These are phyloP conservation scores for Aspergillus cejpii DNA, from an alignment of 2,329 filamentous ascomycete species.

Conservation along the genomic window DNA sequence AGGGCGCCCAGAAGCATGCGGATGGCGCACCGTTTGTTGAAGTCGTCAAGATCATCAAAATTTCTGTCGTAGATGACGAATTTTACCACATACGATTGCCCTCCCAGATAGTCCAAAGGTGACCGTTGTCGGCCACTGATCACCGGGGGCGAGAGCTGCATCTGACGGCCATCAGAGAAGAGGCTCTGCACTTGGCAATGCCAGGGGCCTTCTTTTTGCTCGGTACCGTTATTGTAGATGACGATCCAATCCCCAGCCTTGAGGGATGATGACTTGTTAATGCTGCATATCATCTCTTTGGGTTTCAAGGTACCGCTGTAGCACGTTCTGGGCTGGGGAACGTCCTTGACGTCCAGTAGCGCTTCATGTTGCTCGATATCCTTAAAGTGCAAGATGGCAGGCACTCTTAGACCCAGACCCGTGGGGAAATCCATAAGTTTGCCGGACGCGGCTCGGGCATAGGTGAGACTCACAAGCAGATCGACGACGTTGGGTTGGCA, in stretches of 20 bases:
- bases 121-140: neutral
- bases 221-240: conserved; percentile 20
- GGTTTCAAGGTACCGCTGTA: conserved; percentile 6
- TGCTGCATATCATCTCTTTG: conserved; percentile 39
- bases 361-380: neutral
- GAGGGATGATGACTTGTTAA: conserved; percentile 33
- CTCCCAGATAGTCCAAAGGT: neutral
- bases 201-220: conserved; percentile 18
- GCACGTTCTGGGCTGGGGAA: too few relatives aligned
- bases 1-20: conserved; percentile 35
- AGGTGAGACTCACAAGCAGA: conserved; percentile 75
- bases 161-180: conserved; percentile 37
- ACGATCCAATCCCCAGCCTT: conserved; percentile 50
- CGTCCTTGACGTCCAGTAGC: neutral
- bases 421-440: conserved; percentile 50
- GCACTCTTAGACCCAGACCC: conserved; percentile 52
- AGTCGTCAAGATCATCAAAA: conserved; percentile 34
- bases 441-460: conserved; percentile 46
- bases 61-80: conserved; percentile 33
- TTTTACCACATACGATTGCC: neutral
- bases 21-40: conserved; percentile 28
- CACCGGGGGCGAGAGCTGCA: conserved; percentile 34
- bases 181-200: conserved; percentile 49
- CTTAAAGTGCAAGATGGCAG: conserved; percentile 18
- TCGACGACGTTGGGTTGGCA: conserved; percentile 77